Percentiles rank a stretch among this genome's conserved stretches.
Conservation (phyloP, 352 stramenopile genomes). For the Pythium utonaiense region DNA sequence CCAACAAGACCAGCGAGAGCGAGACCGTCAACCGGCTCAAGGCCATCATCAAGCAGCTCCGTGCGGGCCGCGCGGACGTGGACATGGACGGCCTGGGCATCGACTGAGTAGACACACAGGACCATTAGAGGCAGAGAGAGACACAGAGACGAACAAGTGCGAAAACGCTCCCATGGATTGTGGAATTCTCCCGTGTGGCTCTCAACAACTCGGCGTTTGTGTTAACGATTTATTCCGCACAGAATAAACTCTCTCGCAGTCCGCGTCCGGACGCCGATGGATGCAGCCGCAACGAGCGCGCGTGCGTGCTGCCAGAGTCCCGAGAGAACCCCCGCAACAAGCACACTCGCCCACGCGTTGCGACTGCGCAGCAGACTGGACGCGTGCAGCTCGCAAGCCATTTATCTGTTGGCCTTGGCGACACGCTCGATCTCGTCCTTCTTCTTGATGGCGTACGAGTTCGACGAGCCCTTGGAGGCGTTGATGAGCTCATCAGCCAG, state of each 20-base stretch:
- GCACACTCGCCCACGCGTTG: background rate
- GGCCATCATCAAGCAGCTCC: constrained; percentile 77
- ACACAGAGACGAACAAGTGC: constrained; percentile 6
- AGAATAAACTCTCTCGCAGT: constrained; percentile 17
- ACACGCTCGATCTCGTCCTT: constrained; percentile 99
- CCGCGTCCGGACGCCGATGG: constrained; percentile 3
- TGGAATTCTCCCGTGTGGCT: constrained; percentile 31
- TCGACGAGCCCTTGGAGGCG: constrained; percentile 98
- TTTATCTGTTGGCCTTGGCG: constrained; percentile 99
- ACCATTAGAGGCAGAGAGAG: constrained; percentile 4
- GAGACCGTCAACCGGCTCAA: constrained; percentile 82
- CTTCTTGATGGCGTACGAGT: constrained; percentile 99
- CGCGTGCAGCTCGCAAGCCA: constrained; percentile 8
- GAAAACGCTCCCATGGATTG: constrained; percentile 14
- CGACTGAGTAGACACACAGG: constrained; percentile 25
- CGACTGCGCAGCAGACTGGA: constrained; percentile 3
- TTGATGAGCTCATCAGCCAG: constrained; percentile 99
- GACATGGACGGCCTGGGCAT: constrained; percentile 58
- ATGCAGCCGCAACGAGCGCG: background rate
- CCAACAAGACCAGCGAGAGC: constrained; percentile 84
- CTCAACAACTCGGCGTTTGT: constrained; percentile 86
- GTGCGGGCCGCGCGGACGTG: constrained; percentile 57
- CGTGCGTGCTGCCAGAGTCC: background rate
- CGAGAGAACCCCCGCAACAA: background rate
- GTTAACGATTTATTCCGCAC: constrained; percentile 33